Evolutionary conservation across 2,329 filamentous ascomycete species (phyloP), one percentile per base, ranked within the genome.

Genomic region (Colletotrichum eleusines): DNA sequence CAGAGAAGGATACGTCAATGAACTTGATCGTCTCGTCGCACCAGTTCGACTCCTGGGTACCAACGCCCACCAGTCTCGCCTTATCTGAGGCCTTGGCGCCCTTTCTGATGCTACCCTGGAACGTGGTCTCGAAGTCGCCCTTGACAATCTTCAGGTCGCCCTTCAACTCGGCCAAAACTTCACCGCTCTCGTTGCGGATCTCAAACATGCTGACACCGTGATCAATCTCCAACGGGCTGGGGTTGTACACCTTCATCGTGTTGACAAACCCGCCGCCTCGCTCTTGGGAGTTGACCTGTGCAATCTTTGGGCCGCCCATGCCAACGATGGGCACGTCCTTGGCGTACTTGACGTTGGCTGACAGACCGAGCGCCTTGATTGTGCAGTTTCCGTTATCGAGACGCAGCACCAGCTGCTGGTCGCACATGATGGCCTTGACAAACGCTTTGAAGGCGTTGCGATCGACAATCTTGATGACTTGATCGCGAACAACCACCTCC

Each of bases 171-270:
- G 77, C 77, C 42, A 80, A 48, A 11, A 72, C 66, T 46, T 77
- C 71, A n/a, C 75, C 75, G 26, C 73, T 69, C 31, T 73, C 71
- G 46, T 76, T 77, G 48, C 75, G 74, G 31, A 82, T 72, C 68
- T 80, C 77, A 35, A 81, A 81, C 23, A 74, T 65, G 63, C 77
- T 78, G 20, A 66, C 50, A 2, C 78, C 79, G 61, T 78, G 74
- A 35, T 78, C 75, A 7, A 82, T 75, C 68, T 80, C 78, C 40
- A 80, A 74, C 5, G 76, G 75, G 23, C 78, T 78, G 14, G 74
- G 73, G 71, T 79, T 81, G 23, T 69, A 61, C 44, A 80, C 66
- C 59, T 65, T 73, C 54, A 81, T 71, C 16, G 68, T 71, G 48
- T 79, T 71, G 26, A 63, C 26, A 14, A 73, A 58, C 3, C 64